Base-by-base conservation (phyloP, 768 basidiomycete species). In the Lyophyllum semitale region DNA sequence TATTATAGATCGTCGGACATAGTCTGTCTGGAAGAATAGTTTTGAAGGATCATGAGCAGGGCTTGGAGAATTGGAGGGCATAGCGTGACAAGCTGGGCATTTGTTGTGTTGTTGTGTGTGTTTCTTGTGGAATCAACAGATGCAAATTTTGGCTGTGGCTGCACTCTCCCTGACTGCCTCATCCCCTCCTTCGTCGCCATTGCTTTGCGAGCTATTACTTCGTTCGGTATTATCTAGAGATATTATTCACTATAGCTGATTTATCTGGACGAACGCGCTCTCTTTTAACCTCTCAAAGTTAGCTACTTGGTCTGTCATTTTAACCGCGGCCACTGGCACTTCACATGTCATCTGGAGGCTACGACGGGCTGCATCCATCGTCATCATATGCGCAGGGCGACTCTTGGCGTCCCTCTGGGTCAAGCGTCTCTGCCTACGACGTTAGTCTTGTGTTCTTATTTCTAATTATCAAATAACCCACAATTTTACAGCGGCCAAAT, bases 1-100 rank as follows among this genome's bases (percentile, higher is more conserved):
- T 54, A 95, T 77, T 59, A 94, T 86, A 23, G 72, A 71, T 59
- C 87, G 74, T 27, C 89, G 78, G 40, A 78, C 75, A 48, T 54
- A 61, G 46, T 73, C 67, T 13, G 73, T 71, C 67, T 89, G 84
- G 60, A 80, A 85, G 63, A 76, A 75, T 22, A 86, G 69, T 15
- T 66, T 75, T 42, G 78, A 72, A 15, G 84, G 84, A 57, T 85
- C 79, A 51, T 69, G 73, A 46, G 75, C 60, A 12, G 46, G 11
- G 54, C n/a, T n/a, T n/a, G 63, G 55, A 50, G 62, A 49, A 48
- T 55, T 50, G 33, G 51, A 30, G 47, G 59, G 23, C 54, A 59
- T 59, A n/a, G 44, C 46, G 41, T 43, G 55, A 48, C 32, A 53
- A 18, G 26, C 29, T 15, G 18, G 25, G 48, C 8, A n/a, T 29